phyloP scores from a whole-genome alignment of 192 early-diverging fungal genomes.

The Entomortierella chlamydospora region DNA sequence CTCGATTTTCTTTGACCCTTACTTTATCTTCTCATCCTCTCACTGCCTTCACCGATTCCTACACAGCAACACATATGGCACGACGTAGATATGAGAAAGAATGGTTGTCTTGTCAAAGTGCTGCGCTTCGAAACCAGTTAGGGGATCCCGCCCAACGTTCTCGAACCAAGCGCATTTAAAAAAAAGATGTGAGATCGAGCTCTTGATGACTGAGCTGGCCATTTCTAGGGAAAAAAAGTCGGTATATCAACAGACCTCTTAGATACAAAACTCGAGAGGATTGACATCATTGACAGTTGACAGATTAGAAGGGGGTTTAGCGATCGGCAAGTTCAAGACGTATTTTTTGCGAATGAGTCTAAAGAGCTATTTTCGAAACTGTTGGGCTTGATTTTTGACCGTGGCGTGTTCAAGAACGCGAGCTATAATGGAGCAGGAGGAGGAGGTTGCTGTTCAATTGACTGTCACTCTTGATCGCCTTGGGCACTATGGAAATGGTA shows the following conservation, averaged over 20 bases:
- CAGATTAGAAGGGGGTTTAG: neutral
- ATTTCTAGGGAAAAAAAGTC: too few species aligned
- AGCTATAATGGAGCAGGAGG: neutral
- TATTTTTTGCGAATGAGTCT: neutral
- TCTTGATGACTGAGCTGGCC: too few species aligned
- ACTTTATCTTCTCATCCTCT: too few species aligned
- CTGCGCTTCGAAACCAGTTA: too few species aligned
- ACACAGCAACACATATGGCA: too few species aligned
- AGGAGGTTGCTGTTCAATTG: slow-evolving; percentile 6
- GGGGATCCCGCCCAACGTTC: too few species aligned
- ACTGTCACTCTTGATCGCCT: slow-evolving; percentile 19
- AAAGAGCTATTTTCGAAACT: slow-evolving; percentile 7
- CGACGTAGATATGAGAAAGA: too few species aligned
- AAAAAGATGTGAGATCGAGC: too few species aligned
- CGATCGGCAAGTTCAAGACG: neutral
- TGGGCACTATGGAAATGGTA: slow-evolving; percentile 4
- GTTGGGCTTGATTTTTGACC: neutral
- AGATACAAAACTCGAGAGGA: neutral
- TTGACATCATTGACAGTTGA: neutral
- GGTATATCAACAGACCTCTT: neutral
- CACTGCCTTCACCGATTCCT: too few species aligned
- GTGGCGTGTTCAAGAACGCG: neutral
- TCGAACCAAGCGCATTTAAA: too few species aligned
- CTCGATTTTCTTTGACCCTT: too few species aligned
- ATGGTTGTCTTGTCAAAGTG: too few species aligned